Conservation (phyloP, 2,329 filamentous ascomycete species). For the Aspergillus udagawae region DNA sequence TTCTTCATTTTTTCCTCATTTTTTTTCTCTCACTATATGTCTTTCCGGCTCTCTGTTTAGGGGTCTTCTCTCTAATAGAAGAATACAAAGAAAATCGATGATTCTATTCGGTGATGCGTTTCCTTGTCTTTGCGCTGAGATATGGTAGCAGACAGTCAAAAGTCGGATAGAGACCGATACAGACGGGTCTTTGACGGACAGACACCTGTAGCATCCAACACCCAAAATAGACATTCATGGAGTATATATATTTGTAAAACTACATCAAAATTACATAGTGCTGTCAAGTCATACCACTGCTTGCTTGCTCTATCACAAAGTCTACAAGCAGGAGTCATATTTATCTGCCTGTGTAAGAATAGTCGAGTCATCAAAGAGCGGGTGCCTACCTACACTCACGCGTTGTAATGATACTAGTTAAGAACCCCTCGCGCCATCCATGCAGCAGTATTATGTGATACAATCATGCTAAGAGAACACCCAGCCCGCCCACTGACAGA, state of each 20-base stretch:
- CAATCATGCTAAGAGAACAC: neutral
- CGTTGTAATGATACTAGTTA: neutral
- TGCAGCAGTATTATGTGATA: neutral
- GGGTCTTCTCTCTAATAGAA: neutral
- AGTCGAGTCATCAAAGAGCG: neutral
- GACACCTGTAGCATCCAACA: neutral
- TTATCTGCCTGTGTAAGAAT: neutral
- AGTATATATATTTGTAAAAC: neutral
- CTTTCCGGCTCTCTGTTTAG: too few species aligned
- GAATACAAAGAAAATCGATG: neutral
- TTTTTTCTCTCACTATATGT: neutral
- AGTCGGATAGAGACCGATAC: neutral
- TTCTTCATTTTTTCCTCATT: conserved; percentile 8
- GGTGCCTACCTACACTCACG: neutral
- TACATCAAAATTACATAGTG: neutral
- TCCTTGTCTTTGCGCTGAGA: neutral
- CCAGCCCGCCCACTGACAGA: neutral
- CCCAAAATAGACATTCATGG: neutral
- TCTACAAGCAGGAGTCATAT: neutral
- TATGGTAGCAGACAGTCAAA: neutral
- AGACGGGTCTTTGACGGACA: neutral
- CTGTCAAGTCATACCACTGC: neutral
- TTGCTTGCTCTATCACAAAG: neutral
- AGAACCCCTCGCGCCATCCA: neutral
- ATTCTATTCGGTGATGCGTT: neutral